Evolutionary conservation across 2,329 filamentous ascomycete species (phyloP).

Genomic region (Beauveria australis): DNA sequence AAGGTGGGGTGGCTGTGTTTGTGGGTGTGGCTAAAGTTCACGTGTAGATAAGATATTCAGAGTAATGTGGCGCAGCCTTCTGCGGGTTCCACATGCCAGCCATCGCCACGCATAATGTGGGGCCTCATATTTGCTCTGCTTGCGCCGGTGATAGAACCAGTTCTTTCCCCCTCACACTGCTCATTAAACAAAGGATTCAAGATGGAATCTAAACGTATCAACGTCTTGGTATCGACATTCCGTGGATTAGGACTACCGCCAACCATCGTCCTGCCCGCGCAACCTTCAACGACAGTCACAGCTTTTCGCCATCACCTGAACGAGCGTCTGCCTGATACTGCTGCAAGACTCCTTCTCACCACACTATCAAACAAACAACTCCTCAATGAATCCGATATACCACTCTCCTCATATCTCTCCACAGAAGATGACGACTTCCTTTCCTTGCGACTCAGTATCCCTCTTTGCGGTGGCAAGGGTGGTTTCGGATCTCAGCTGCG

Average conservation of each 20-base stretch:
- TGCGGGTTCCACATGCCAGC: neutral
- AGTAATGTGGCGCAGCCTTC: neutral
- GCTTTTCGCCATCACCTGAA: slow-evolving; percentile 58
- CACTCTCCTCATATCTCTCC: slow-evolving; percentile 56
- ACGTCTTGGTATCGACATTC: slow-evolving; percentile 79
- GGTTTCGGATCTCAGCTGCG: slow-evolving; percentile 96
- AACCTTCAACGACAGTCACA: slow-evolving; percentile 54
- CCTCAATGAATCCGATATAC: slow-evolving; percentile 38
- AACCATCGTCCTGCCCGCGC: slow-evolving; percentile 71
- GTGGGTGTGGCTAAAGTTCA: slow-evolving; percentile 22
- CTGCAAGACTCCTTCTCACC: slow-evolving; percentile 64
- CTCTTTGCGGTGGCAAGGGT: slow-evolving; percentile 87
- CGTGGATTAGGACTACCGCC: slow-evolving; percentile 72
- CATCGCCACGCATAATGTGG: neutral
- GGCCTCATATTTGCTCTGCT: neutral
- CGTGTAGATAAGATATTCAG: slow-evolving; percentile 23
- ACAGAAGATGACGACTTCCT: slow-evolving; percentile 58
- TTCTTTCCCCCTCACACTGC: neutral
- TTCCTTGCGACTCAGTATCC: slow-evolving; percentile 70
- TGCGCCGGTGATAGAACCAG: neutral
- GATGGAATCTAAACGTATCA: slow-evolving; percentile 56
- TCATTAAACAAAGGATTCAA: neutral
- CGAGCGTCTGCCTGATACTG: slow-evolving; percentile 50
- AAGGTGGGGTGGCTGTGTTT: slow-evolving; percentile 24
- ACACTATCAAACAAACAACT: slow-evolving; percentile 73